These are phyloP conservation scores for Daldinia eschscholtzii DNA, from an alignment of 2,329 filamentous ascomycete genomes.

Conservation along the genomic window DNA sequence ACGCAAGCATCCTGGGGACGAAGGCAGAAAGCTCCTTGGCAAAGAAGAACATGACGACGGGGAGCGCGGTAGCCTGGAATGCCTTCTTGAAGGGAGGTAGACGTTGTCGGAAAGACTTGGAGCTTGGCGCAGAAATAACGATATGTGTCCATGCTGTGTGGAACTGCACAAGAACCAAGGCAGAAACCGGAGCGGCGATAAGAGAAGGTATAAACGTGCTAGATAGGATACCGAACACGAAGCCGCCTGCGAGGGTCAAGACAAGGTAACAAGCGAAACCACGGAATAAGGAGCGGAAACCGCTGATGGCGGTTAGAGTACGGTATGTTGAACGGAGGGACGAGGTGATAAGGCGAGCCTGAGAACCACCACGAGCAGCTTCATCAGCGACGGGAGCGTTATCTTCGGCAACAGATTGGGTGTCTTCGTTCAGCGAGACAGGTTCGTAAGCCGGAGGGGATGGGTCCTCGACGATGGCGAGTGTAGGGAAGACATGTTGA, in stretches of 20 bases:
- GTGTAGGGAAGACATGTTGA: conserved; percentile 63
- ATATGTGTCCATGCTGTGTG: conserved; percentile 87
- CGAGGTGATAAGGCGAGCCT: conserved; percentile 60
- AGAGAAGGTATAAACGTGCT: conserved; percentile 56
- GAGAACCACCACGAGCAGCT: conserved; percentile 50
- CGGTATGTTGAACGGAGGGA: conserved; percentile 65
- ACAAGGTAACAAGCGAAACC: conserved; percentile 69
- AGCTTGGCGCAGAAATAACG: conserved; percentile 78
- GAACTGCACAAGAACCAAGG: conserved; percentile 74
- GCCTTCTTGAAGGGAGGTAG: conserved; percentile 74
- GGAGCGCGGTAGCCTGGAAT: conserved; percentile 76
- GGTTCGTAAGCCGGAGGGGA: conserved; percentile 67
- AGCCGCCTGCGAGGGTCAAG: conserved; percentile 52
- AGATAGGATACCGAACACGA: conserved; percentile 61
- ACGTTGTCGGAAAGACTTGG: conserved; percentile 74
- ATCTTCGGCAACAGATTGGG: conserved; percentile 54
- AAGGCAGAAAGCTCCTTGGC: conserved; percentile 64
- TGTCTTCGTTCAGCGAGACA: conserved; percentile 59
- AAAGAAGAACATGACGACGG: conserved; percentile 73
- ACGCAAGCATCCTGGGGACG: conserved; percentile 62
- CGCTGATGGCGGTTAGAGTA: conserved; percentile 71
- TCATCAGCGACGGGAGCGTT: conserved; percentile 54
- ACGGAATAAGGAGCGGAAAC: conserved; percentile 76
- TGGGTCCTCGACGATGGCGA: conserved; percentile 71
- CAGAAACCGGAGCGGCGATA: conserved; percentile 67